A percentile compares a stretch with the other conserved stretches of the same genome.
Evolutionary conservation across 306 rosid species (phyloP).

Genomic region (Macrotyloma uniflorum): DNA sequence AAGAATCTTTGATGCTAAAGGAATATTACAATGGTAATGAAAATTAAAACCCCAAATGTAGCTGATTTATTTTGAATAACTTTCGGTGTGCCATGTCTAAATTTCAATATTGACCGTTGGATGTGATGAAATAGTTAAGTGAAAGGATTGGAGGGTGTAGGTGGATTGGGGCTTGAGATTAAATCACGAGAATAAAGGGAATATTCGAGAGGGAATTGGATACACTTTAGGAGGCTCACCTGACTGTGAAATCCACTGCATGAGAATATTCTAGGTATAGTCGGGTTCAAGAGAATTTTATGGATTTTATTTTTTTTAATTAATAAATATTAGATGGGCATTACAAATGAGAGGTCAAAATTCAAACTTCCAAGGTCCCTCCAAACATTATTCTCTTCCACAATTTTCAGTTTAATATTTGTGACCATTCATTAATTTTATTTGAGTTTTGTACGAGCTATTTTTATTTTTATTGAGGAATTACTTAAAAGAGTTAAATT

Average conservation of each 20-base stretch:
- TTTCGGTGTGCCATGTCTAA: not conserved
- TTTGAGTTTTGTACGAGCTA: too few species aligned
- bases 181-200: constrained; percentile 50
- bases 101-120: constrained; percentile 3
- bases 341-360: not conserved
- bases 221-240: not conserved
- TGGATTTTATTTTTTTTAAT: not conserved
- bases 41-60: not conserved
- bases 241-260: constrained; percentile 32
- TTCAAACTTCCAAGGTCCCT: constrained; percentile 13
- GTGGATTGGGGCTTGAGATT: not conserved
- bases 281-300: constrained; percentile 10
- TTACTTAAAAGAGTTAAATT: too few species aligned
- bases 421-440: too few species aligned
- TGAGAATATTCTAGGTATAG: constrained; percentile 51
- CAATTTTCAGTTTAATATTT: not conserved
- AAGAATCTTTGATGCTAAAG: constrained; percentile 40
- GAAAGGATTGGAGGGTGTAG: constrained; percentile 18
- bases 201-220: constrained; percentile 51
- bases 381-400: not conserved
- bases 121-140: not conserved
- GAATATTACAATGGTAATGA: constrained; percentile 68
- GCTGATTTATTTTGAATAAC: not conserved
- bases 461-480: too few species aligned
- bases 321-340: not conserved